Evolutionary conservation across 768 basidiomycete genomes (phyloP).

Genomic region (Xanthoconium purpureum): DNA sequence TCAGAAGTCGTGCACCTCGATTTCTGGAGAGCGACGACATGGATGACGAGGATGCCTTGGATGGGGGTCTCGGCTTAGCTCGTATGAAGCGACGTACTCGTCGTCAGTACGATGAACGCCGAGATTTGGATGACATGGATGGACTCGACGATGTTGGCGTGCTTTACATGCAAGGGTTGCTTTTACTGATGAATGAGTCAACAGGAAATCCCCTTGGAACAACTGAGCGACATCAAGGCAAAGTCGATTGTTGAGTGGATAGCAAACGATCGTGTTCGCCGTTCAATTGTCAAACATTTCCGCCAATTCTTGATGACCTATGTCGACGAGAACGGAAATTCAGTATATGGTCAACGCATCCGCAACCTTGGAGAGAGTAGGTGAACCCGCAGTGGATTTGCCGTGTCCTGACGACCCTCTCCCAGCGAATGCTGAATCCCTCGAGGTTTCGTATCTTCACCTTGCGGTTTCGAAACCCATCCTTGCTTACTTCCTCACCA

Average conservation of each 20-base stretch:
- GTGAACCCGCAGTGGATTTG: conserved; percentile 21
- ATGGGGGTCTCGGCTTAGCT: conserved; percentile 59
- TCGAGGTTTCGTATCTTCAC: conserved; percentile 97
- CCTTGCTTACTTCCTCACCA: conserved; percentile 95
- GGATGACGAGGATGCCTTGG: conserved; percentile 73
- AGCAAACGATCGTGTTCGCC: conserved; percentile 83
- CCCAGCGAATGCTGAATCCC: conserved; percentile 91
- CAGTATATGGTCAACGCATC: conserved; percentile 94
- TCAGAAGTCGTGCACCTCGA: conserved; percentile 77
- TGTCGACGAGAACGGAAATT: conserved; percentile 85
- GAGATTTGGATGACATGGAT: conserved; percentile 87
- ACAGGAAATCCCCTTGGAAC: conserved; percentile 91
- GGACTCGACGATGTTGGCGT: conserved; percentile 77
- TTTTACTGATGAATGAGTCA: conserved; percentile 14
- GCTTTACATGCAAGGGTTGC: neutral
- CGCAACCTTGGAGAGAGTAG: conserved; percentile 91
- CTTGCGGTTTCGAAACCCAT: conserved; percentile 90
- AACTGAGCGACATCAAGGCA: conserved; percentile 96
- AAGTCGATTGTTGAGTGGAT: conserved; percentile 99
- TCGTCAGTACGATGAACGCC: conserved; percentile 90
- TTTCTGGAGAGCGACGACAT: conserved; percentile 83
- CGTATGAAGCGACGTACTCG: conserved; percentile 81
- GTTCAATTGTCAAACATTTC: conserved; percentile 90
- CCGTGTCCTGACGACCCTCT: conserved; percentile 9
- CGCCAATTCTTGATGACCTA: conserved; percentile 94